phyloP scores from a whole-genome alignment of 176 grass and related monocot genomes.

The Phoenix roebelenii region DNA sequence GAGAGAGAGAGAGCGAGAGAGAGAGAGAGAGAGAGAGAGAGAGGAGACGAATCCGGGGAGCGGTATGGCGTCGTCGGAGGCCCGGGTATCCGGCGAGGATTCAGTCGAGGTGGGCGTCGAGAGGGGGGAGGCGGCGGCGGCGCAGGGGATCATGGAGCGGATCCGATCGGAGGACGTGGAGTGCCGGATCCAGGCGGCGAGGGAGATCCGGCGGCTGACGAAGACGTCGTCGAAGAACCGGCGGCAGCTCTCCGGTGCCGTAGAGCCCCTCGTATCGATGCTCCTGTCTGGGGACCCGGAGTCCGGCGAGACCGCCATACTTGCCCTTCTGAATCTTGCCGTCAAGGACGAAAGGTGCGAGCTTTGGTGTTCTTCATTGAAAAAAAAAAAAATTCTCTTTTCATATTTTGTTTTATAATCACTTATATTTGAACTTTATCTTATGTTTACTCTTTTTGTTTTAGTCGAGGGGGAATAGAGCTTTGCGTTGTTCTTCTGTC shows the following conservation, averaged over 20 bases:
- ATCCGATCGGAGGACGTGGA: slow-evolving; percentile 20
- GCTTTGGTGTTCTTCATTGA: not conserved
- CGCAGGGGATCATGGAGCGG: slow-evolving; percentile 9
- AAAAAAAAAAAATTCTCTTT: not conserved
- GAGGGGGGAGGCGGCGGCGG: not conserved
- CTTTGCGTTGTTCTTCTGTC: too few relatives aligned
- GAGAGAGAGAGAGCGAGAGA: not conserved
- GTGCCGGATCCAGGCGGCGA: slow-evolving; percentile 38
- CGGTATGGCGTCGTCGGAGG: slow-evolving; percentile 29
- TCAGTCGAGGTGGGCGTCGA: slow-evolving; percentile 9
- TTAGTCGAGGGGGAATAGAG: too few relatives aligned
- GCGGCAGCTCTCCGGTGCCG: slow-evolving; percentile 49
- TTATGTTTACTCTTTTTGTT: too few relatives aligned
- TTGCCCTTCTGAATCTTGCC: slow-evolving; percentile 11
- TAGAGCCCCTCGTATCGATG: slow-evolving; percentile 76
- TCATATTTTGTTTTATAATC: too few relatives aligned
- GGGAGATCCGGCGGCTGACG: slow-evolving; percentile 77
- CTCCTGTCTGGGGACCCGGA: slow-evolving; percentile 24
- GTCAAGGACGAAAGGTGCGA: slow-evolving; percentile 15
- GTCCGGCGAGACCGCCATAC: slow-evolving; percentile 1
- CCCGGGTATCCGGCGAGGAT: slow-evolving; percentile 32
- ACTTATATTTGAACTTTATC: too few relatives aligned
- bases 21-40: not conserved
- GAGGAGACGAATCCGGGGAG: slow-evolving; percentile 6
- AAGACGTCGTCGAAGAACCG: slow-evolving; percentile 58